These are phyloP conservation scores for Galium porrigens DNA, from an alignment of 305 asterid species.

Conservation along the genomic window DNA sequence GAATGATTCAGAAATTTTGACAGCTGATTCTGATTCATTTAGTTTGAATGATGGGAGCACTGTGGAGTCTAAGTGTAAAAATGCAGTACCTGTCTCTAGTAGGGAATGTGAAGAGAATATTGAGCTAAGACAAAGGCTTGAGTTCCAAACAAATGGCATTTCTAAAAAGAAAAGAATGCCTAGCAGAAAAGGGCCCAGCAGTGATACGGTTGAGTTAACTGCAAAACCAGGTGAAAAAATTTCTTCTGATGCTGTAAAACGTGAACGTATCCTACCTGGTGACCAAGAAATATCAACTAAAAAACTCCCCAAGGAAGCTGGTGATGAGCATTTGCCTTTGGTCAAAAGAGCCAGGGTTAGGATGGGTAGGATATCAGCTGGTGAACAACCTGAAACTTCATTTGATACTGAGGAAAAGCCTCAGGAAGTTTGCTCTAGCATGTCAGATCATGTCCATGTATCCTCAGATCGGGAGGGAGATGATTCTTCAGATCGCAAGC, in stretches of 20 bases:
- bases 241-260: conserved; percentile 32
- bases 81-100: conserved; percentile 25
- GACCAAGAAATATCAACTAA: conserved; percentile 35
- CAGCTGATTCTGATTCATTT: conserved; percentile 47
- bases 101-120: conserved; percentile 33
- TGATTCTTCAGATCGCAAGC: conserved; percentile 26
- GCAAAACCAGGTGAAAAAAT: conserved; percentile 26
- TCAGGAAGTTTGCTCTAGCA: conserved; percentile 29
- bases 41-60: conserved; percentile 48
- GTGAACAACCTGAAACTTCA: conserved; percentile 28
- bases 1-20: conserved; percentile 49
- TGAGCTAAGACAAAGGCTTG: conserved; percentile 46
- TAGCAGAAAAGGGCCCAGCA: conserved; percentile 42
- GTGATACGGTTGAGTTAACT: conserved; percentile 29
- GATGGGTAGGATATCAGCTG: conserved; percentile 46
- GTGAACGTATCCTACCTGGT: conserved; percentile 26
- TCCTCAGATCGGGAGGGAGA: conserved; percentile 34
- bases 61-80: conserved; percentile 41
- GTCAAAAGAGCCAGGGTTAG: conserved; percentile 89
- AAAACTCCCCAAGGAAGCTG: conserved; percentile 42
- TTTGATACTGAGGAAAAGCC: conserved; percentile 33
- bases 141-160: conserved; percentile 44
- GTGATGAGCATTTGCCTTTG: conserved; percentile 81
- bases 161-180: conserved; percentile 66
- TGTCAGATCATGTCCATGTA: conserved; percentile 24